A percentile compares a stretch with the other conserved stretches of the same genome.
phyloP scores from a whole-genome alignment of 805 yeast species.

The Ogataea nonfermentans region DNA sequence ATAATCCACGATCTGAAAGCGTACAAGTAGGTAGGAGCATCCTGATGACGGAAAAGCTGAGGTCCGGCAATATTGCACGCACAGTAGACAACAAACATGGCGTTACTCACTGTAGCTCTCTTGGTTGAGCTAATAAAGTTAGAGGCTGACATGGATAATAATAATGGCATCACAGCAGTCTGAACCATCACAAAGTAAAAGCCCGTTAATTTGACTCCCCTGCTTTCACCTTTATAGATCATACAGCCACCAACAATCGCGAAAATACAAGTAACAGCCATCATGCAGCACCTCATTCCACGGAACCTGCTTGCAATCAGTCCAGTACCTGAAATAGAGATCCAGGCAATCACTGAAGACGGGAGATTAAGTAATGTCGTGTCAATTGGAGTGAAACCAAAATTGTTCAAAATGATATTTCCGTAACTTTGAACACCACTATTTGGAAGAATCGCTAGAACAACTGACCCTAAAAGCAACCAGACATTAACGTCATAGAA shows the following conservation, averaged over 20 bases:
- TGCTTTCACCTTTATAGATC: conserved; percentile 27
- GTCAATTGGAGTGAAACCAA: conserved; percentile 34
- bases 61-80: conserved; percentile 71
- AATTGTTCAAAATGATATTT: conserved; percentile 37
- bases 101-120: conserved; percentile 52
- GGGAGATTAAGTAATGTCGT: conserved; percentile 39
- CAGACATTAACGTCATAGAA: conserved; percentile 49
- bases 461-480: conserved; percentile 43
- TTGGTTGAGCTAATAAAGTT: conserved; percentile 68
- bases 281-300: conserved; percentile 35
- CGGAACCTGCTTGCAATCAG: conserved; percentile 25
- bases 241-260: conserved; percentile 32
- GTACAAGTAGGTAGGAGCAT: conserved; percentile 56
- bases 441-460: conserved; percentile 47
- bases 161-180: conserved; percentile 29
- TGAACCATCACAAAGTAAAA: conserved; percentile 28
- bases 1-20: conserved; percentile 57
- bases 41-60: conserved; percentile 55
- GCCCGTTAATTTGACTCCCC: conserved; percentile 33
- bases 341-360: conserved; percentile 38
- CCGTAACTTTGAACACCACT: conserved; percentile 45
- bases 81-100: conserved; percentile 59
- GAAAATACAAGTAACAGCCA: conserved; percentile 22
- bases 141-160: conserved; percentile 27
- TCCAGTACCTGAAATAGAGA: conserved; percentile 28